These are phyloP conservation scores for Ustilago bromivora DNA, from an alignment of 1,284 basidiomycete species.

Conservation along the genomic window DNA sequence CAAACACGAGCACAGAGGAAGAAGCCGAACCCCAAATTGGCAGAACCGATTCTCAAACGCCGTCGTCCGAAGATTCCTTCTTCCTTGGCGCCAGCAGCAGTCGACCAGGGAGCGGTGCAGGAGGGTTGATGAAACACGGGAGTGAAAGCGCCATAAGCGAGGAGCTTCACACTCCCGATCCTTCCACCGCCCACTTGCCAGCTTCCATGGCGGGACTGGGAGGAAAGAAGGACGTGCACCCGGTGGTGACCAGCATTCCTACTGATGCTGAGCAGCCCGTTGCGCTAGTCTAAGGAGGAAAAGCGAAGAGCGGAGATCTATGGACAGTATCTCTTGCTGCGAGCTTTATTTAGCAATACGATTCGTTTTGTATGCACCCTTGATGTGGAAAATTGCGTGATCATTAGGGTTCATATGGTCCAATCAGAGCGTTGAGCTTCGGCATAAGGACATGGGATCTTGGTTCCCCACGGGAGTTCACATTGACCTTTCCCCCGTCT, in stretches of 20 bases:
- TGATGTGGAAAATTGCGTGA: slow-evolving; percentile 1
- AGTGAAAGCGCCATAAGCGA: slow-evolving; percentile 51
- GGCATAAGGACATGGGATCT: not conserved
- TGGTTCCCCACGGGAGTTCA: not conserved
- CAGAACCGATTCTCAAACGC: slow-evolving; percentile 45
- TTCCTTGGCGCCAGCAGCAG: slow-evolving; percentile 36
- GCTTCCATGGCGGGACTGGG: slow-evolving; percentile 18
- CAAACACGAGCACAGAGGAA: not conserved
- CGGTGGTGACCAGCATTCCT: slow-evolving; percentile 15
- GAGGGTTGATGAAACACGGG: slow-evolving; percentile 40
- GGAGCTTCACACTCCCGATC: slow-evolving; percentile 46
- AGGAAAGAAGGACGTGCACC: slow-evolving; percentile 8
- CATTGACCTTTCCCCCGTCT: not conserved
- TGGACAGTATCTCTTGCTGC: not conserved
- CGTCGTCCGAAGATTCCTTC: slow-evolving; percentile 44
- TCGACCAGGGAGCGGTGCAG: slow-evolving; percentile 35
- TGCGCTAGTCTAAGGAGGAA: not conserved
- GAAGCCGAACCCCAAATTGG: slow-evolving; percentile 14
- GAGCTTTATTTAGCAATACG: not conserved
- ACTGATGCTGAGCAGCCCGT: not conserved
- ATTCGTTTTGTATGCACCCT: not conserved
- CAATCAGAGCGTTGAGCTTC: not conserved
- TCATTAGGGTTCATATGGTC: not conserved
- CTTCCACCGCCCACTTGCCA: slow-evolving; percentile 26
- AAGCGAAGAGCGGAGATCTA: not conserved